phyloP scores from a whole-genome alignment of 768 basidiomycete genomes.

The Boletus rex-veris region DNA sequence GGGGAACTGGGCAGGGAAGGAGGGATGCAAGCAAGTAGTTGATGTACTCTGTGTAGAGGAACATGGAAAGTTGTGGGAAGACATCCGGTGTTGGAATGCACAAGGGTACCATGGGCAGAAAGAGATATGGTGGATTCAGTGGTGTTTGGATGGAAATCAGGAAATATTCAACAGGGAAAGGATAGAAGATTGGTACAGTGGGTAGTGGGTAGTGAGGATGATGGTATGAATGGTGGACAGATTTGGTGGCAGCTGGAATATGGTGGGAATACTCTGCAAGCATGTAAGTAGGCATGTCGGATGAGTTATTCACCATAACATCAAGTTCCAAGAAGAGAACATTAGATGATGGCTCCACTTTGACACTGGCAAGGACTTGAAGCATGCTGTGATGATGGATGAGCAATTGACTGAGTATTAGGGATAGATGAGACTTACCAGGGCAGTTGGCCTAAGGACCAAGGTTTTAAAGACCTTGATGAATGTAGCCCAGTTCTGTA shows the following conservation, averaged over 20 bases:
- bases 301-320: constrained; percentile 26
- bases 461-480: constrained; percentile 25
- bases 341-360: constrained; percentile 14
- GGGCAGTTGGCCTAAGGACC: constrained; percentile 27
- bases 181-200: constrained; percentile 28
- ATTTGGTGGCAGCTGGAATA: constrained; percentile 20
- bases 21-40: too few relatives aligned
- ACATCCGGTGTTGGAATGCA: constrained; percentile 67
- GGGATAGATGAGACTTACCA: constrained; percentile 9
- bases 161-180: not conserved
- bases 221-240: constrained; percentile 31
- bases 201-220: constrained; percentile 27
- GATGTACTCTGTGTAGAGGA: too few relatives aligned
- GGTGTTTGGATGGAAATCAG: too few relatives aligned
- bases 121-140: constrained; percentile 32
- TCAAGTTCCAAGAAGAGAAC: constrained; percentile 29
- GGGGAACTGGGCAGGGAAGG: too few relatives aligned
- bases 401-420: not conserved
- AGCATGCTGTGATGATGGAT: too few relatives aligned
- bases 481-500: constrained; percentile 25
- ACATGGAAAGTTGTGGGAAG: too few relatives aligned
- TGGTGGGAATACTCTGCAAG: constrained; percentile 28
- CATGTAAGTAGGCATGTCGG: constrained; percentile 33
- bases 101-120: constrained; percentile 71
- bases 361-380: constrained; percentile 27